A percentile compares a stretch with the other conserved stretches of the same genome.
These are phyloP conservation scores for Verruconis gallopava DNA, from an alignment of 2,329 filamentous ascomycete genomes.

Conservation along the genomic window DNA sequence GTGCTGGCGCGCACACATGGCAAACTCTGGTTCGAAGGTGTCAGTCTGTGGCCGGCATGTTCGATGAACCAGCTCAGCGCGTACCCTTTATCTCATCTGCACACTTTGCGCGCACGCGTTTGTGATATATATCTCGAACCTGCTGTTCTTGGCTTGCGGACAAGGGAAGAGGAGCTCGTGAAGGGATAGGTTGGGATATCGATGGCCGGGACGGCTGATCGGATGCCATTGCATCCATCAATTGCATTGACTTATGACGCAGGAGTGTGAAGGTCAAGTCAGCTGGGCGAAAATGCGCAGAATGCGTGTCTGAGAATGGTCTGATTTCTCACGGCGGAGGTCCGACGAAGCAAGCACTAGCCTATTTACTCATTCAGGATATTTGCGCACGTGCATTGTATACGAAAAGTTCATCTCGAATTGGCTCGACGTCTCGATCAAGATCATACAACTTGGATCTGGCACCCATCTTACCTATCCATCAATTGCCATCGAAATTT, in stretches of 20 bases:
- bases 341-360: background rate
- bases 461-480: too few relatives aligned
- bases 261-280: too few relatives aligned
- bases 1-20: slow-evolving; percentile 72
- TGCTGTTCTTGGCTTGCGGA: slow-evolving; percentile 71
- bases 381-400: too few relatives aligned
- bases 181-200: slow-evolving; percentile 15
- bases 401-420: too few relatives aligned
- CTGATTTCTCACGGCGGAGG: too few relatives aligned
- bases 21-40: slow-evolving; percentile 80
- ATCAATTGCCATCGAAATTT: background rate
- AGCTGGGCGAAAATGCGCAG: too few relatives aligned
- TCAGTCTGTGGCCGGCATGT: too few relatives aligned
- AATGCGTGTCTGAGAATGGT: too few relatives aligned
- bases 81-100: slow-evolving; percentile 41
- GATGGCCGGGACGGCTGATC: background rate
- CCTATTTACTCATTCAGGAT: too few relatives aligned
- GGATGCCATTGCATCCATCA: too few relatives aligned
- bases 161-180: slow-evolving; percentile 67
- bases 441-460: background rate
- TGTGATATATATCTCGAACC: slow-evolving; percentile 69
- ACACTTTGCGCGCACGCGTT: slow-evolving; percentile 64
- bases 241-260: too few relatives aligned
- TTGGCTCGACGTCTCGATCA: background rate
- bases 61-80: slow-evolving; percentile 7